phyloP scores from a whole-genome alignment of 345 rosid species.

The Brassica incana region DNA sequence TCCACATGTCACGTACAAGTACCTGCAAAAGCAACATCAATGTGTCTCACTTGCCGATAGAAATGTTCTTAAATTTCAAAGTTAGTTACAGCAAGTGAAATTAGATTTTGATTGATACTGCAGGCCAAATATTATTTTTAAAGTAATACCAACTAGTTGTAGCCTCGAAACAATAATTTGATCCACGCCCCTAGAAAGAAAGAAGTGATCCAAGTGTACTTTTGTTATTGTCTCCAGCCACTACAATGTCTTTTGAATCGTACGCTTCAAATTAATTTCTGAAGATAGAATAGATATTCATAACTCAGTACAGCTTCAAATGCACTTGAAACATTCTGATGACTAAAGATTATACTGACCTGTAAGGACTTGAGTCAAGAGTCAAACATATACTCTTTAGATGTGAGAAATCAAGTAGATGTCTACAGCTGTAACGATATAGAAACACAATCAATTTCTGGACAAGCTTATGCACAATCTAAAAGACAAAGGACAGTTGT shows the following conservation, averaged over 20 bases:
- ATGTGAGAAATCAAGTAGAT: too few relatives aligned
- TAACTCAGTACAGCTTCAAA: constrained; percentile 6
- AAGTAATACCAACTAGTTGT: background rate
- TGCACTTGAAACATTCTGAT: background rate
- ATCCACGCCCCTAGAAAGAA: background rate
- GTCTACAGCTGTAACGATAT: background rate
- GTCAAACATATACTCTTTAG: too few relatives aligned
- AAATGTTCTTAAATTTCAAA: background rate
- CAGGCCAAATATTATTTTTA: too few relatives aligned
- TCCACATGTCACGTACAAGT: background rate
- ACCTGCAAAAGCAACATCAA: background rate
- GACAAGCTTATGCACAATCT: too few relatives aligned
- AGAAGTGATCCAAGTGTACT: background rate
- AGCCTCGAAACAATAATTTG: background rate
- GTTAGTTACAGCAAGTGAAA: background rate
- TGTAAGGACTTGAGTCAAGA: constrained; percentile 27
- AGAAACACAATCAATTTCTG: too few relatives aligned
- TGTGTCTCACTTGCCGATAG: background rate
- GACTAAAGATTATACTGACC: constrained; percentile 45
- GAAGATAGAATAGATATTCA: constrained; percentile 33
- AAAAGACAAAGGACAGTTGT: too few relatives aligned
- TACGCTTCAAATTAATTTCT: constrained; percentile 94
- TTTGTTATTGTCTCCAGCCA: constrained; percentile 76
- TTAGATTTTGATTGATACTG: background rate
- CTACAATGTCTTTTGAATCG: constrained; percentile 63